Evolutionary conservation across 2,329 filamentous ascomycete species (phyloP), one percentile per base, ranked within the genome.

Genomic region (Pestalotiopsis sp.): DNA sequence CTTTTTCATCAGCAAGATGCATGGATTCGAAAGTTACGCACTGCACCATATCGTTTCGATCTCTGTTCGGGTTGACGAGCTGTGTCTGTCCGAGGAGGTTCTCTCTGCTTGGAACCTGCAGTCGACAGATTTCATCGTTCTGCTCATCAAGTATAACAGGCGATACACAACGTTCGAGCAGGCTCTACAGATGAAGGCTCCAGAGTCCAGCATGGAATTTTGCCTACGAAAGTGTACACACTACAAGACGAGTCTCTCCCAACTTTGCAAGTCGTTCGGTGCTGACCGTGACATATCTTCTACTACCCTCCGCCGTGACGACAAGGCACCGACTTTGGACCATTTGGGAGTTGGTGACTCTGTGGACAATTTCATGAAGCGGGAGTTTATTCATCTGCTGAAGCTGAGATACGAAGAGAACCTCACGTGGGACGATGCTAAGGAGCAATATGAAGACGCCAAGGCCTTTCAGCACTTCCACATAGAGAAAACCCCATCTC

Each of bases 91-190:
- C 0, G 86, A 91, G 49, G 92, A 95, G 75, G 90, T 90, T 0
- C 87, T 93, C 79, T 86, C 91, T 74, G 92, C 94, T 1, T 97
- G 94, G 94, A 86, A 91, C 69, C 78, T 97, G 12, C 80, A 87
- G 14, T 80, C 84, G 0, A 79, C 84, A 0, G 91, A 94, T 41
- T 95, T 95, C 74, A 78, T 97, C 52, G 87, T 95, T 4, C 83
- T 97, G 4, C 82, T 97, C 25, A 86, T 96, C 58, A 86, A 87
- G 45, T 92, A 92, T 72, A 80, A 84, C 0, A 78, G 79, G n/a
- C 84, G 83, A 0, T 97, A 97, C 78, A 84, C 83, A 39, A 81
- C 82, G 3, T 81, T 92, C 63, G 85, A 91, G 17, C 77, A 86
- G 0, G 77, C 92, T 11, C 76, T 87, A 14, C 75, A 78, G 0